Conservation (phyloP, 2,329 filamentous ascomycete species). For the Apiospora saccharicola region DNA sequence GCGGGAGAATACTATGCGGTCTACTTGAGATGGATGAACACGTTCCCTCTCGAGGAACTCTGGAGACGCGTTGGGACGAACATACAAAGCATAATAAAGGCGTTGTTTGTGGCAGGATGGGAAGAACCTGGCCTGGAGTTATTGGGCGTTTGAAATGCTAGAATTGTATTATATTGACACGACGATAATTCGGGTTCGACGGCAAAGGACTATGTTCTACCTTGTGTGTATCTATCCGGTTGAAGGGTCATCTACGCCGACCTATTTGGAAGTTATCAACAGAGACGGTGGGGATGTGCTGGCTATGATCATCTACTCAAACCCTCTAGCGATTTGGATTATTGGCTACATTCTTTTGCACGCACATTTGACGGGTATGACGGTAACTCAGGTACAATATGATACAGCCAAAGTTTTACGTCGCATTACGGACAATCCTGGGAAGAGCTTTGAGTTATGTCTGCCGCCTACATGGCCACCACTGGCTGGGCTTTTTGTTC, state of each 20-base stretch:
- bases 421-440: neutral
- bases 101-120: conserved; percentile 14
- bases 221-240: neutral
- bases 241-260: neutral
- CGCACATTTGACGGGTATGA: neutral
- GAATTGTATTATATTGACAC: conserved; percentile 10
- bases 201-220: neutral
- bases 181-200: neutral
- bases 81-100: neutral
- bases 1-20: neutral
- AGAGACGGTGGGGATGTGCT: neutral
- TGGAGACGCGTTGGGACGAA: neutral
- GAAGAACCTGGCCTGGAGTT: conserved; percentile 10
- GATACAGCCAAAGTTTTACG: neutral
- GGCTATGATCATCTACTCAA: neutral
- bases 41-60: neutral
- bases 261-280: neutral
- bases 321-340: neutral
- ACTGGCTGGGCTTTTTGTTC: too few species aligned
- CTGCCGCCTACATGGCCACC: neutral
- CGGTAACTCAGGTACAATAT: neutral
- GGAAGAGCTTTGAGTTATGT: neutral
- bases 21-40: neutral
- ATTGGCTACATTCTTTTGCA: neutral
- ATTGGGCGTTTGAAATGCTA: conserved; percentile 1